Evolutionary conservation across 2,329 filamentous ascomycete genomes (phyloP).

Genomic region (Penicillium glabrum): DNA sequence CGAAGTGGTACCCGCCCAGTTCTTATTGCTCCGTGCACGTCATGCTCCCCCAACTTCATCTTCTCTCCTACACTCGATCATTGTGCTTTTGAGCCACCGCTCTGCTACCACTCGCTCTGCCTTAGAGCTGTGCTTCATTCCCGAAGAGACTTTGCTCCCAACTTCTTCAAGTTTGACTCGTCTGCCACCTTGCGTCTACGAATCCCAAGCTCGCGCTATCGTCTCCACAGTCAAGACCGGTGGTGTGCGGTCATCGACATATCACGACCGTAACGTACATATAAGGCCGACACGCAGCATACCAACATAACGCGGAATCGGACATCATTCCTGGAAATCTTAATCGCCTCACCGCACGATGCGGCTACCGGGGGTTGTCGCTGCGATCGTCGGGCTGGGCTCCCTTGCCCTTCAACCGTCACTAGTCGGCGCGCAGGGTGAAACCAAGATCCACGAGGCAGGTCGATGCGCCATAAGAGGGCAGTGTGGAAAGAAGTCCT

Average conservation of each 20-base stretch:
- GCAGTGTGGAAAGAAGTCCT: slow-evolving; percentile 85
- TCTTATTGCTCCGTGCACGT: slow-evolving; percentile 9
- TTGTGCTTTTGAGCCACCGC: background rate
- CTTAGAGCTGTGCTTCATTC: background rate
- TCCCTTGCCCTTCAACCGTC: slow-evolving; percentile 25
- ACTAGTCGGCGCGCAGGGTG: slow-evolving; percentile 30
- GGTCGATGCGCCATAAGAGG: slow-evolving; percentile 89
- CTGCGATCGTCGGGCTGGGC: slow-evolving; percentile 28
- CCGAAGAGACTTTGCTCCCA: background rate
- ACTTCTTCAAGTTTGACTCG: background rate
- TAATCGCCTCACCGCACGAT: slow-evolving; percentile 17
- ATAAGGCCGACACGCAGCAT: background rate
- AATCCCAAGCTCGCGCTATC: background rate
- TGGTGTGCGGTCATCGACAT: background rate
- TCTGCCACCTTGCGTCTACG: background rate
- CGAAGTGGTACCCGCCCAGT: slow-evolving; percentile 5
- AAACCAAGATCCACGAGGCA: slow-evolving; percentile 68
- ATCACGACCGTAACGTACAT: background rate
- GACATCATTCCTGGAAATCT: background rate
- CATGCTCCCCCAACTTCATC: slow-evolving; percentile 7
- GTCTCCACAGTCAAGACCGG: background rate
- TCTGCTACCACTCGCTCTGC: background rate
- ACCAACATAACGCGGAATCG: background rate
- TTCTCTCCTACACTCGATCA: background rate
- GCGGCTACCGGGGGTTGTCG: slow-evolving; percentile 31